Evolutionary conservation across 2,329 filamentous ascomycete genomes (phyloP), one percentile per base, ranked within the genome.

Genomic region (Penicillium sp.): DNA sequence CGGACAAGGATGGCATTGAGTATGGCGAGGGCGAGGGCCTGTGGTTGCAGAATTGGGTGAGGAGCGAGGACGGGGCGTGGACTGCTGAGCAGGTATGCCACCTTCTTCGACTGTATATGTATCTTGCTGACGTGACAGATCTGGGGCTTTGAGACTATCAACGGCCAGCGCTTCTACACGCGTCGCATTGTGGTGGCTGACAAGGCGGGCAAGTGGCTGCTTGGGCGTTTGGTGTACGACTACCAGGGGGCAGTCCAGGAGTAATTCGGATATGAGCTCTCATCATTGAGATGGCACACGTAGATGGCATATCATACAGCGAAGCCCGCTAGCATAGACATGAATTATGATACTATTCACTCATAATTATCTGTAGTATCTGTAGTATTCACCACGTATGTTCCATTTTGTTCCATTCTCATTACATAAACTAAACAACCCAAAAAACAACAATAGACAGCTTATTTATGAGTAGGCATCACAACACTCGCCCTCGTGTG

Each of bases 401-500:
- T 33, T 33, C 28, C 28, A 33, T 33, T 33, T 33, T 33, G 28
- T n/a, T n/a, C n/a, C n/a, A n/a, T n/a, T n/a, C 26, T 30, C 26
- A 5, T 30, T 5, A n/a, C n/a, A n/a, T n/a, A n/a, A n/a, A n/a
- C n/a, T n/a, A 8, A 40, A 40, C 4, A 20, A 18, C 1, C 20
- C 24, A 28, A 26, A 52, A 20, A 52, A 6, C 2, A 43, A n/a
- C 20, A 14, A 12, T 12, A 56, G 3, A 14, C 12, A 21, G 8
- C 20, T 14, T 55, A 52, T 38, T 58, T 58, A 42, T 58, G 56
- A 6, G 57, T 61, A 18, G 93, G 93, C 93, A 97, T 97, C 60
- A 89, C 83, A 11, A 95, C 91, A 66, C 87, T 85, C 16, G 92
- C 92, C 82, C 92, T 93, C 63, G 86, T 89, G 55, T 85, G 87